Conservation (phyloP, 352 stramenopile species). For the Phytopythium delawarense region DNA sequence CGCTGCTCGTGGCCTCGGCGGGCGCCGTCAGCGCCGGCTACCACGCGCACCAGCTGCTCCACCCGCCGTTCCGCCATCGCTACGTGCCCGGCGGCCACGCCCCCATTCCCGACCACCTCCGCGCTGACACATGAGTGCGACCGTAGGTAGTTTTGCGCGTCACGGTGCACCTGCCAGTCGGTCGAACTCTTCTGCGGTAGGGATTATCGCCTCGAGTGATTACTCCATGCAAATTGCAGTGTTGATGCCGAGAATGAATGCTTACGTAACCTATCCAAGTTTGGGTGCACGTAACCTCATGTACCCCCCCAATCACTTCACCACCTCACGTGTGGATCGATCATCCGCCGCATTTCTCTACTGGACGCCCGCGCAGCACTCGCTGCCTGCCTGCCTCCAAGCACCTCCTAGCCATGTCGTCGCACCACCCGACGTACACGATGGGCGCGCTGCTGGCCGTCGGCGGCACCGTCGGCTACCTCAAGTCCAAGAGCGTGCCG, state of each 20-base stretch:
- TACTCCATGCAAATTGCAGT: neutral
- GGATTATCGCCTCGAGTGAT: neutral
- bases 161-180: neutral
- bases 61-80: conserved; percentile 47
- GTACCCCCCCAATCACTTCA: no score
- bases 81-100: conserved; percentile 47
- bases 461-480: conserved; percentile 78
- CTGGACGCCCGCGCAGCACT: neutral
- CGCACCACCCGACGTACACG: conserved; percentile 82
- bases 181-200: neutral
- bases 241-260: neutral
- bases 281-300: no score
- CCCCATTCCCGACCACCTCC: conserved; percentile 16
- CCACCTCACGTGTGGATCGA: no score
- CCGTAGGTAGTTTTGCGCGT: neutral
- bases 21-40: conserved; percentile 63
- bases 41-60: conserved; percentile 60
- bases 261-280: neutral
- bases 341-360: neutral
- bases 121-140: neutral
- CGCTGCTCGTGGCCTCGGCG: conserved; percentile 38
- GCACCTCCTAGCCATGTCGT: conserved; percentile 21
- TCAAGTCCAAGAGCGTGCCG: conserved; percentile 73
- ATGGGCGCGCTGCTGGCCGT: conserved; percentile 64
- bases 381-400: conserved; percentile 4